Percentiles rank a stretch among this genome's conserved stretches.
Conservation (phyloP, 176 grass and related monocot genomes). For the Eleusine coracana region DNA sequence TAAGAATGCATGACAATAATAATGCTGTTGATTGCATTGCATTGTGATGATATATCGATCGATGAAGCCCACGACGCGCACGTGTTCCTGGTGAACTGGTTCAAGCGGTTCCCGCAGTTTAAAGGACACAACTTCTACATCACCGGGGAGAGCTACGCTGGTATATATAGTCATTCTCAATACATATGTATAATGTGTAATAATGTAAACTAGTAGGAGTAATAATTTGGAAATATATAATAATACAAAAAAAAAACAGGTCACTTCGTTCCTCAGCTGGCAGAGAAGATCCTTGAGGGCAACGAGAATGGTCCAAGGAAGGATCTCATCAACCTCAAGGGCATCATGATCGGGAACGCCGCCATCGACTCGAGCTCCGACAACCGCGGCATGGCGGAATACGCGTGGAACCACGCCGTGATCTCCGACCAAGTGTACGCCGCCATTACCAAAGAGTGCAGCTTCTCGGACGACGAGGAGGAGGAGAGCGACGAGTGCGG, state of each 20-base stretch:
- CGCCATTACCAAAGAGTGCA: constrained; percentile 59
- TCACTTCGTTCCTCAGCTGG: constrained; percentile 83
- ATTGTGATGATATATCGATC: too few species aligned
- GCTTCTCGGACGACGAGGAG: constrained; percentile 51
- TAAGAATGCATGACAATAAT: too few species aligned
- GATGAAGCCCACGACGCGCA: constrained; percentile 67
- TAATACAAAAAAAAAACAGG: too few species aligned
- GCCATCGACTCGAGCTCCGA: constrained; percentile 72
- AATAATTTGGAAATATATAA: too few species aligned
- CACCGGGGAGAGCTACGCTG: constrained; percentile 85
- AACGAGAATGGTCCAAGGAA: constrained; percentile 63
- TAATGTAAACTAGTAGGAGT: too few species aligned
- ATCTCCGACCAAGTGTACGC: constrained; percentile 72
- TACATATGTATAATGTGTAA: too few species aligned
- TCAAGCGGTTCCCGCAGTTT: constrained; percentile 85
- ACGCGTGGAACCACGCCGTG: constrained; percentile 88
- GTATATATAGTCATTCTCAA: constrained; percentile 30
- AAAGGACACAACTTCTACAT: constrained; percentile 83
- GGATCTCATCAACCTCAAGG: constrained; percentile 89
- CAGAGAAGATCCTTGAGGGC: constrained; percentile 65
- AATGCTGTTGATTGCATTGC: too few species aligned
- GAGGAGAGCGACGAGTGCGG: constrained; percentile 26
- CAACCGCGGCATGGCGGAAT: constrained; percentile 65
- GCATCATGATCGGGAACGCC: constrained; percentile 91
- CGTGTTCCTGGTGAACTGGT: constrained; percentile 85